These are phyloP conservation scores for Litsea cubeba DNA, from an alignment of 164 flowering plant species.

Conservation along the genomic window DNA sequence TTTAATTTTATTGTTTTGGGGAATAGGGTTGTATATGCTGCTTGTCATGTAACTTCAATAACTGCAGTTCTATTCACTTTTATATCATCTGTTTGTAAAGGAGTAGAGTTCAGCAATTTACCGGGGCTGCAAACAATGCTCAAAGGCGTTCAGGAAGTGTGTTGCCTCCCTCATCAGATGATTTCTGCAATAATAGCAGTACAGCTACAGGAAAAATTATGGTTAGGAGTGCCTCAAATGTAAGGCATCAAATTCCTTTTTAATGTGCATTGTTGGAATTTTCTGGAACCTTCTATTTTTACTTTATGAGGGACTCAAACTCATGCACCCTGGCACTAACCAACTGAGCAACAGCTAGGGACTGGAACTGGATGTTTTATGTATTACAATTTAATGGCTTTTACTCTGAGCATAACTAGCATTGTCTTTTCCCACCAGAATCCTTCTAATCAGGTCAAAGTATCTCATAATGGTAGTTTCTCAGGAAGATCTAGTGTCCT, in stretches of 20 bases:
- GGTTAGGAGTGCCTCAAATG: constrained; percentile 26
- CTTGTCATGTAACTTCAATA: background rate
- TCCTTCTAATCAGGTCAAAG: constrained; percentile 32
- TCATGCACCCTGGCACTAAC: no score
- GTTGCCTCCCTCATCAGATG: constrained; percentile 55
- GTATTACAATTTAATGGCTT: no score
- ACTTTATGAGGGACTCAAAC: no score
- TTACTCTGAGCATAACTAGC: background rate
- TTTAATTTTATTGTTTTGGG: background rate
- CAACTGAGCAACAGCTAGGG: background rate
- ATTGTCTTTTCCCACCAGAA: constrained; percentile 28
- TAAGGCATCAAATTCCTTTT: constrained; percentile 18
- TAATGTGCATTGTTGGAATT: no score
- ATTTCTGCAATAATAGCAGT: constrained; percentile 10
- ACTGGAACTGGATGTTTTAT: background rate
- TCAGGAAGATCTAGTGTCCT: constrained; percentile 63
- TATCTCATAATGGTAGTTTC: constrained; percentile 53
- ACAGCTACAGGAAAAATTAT: constrained; percentile 25
- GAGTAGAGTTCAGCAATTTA: constrained; percentile 46
- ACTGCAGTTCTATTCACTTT: no score
- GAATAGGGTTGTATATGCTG: background rate
- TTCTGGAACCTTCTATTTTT: no score
- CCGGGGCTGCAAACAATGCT: constrained; percentile 36
- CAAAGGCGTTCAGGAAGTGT: constrained; percentile 43
- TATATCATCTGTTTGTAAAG: background rate